Evolutionary conservation across 495 filamentous ascomycete genomes (phyloP).

Genomic region (Aspergillus carlsbadensis): DNA sequence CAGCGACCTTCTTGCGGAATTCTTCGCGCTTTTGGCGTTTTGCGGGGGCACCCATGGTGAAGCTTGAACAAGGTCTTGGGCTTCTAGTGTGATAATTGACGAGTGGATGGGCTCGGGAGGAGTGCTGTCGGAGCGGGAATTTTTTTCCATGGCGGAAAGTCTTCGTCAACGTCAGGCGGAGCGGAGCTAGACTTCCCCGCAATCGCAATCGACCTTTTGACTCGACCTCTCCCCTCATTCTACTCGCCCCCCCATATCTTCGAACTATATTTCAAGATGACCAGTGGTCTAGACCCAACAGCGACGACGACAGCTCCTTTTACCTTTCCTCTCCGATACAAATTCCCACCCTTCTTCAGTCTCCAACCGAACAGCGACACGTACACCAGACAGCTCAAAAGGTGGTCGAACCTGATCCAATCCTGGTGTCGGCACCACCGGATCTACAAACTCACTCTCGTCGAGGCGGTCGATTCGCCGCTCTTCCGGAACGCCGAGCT

Average conservation of each 20-base stretch:
- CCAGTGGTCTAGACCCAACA: constrained; percentile 10
- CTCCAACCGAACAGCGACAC: constrained; percentile 75
- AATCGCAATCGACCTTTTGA: background rate
- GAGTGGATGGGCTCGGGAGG: no score
- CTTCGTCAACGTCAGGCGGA: constrained; percentile 4
- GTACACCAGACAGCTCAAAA: constrained; percentile 70
- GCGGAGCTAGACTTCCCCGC: constrained; percentile 10
- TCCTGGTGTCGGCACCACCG: constrained; percentile 77
- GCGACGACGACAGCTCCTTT: constrained; percentile 19
- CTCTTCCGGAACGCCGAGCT: constrained; percentile 56
- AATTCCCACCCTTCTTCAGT: constrained; percentile 59
- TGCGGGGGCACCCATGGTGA: constrained; percentile 53
- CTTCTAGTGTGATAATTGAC: no score
- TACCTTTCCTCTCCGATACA: constrained; percentile 44
- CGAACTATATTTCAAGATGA: constrained; percentile 10
- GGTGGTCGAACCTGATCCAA: constrained; percentile 85
- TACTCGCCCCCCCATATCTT: background rate
- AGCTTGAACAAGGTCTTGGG: background rate
- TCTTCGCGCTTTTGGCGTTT: constrained; percentile 75
- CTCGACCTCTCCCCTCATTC: constrained; percentile 6
- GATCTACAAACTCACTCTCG: constrained; percentile 66
- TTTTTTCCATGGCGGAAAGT: constrained; percentile 3
- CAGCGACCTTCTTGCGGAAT: constrained; percentile 53
- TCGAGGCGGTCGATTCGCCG: constrained; percentile 56
- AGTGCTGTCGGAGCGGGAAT: background rate